Evolutionary conservation across 2,329 filamentous ascomycete species (phyloP).

Genomic region (Colletotrichum paranaense): DNA sequence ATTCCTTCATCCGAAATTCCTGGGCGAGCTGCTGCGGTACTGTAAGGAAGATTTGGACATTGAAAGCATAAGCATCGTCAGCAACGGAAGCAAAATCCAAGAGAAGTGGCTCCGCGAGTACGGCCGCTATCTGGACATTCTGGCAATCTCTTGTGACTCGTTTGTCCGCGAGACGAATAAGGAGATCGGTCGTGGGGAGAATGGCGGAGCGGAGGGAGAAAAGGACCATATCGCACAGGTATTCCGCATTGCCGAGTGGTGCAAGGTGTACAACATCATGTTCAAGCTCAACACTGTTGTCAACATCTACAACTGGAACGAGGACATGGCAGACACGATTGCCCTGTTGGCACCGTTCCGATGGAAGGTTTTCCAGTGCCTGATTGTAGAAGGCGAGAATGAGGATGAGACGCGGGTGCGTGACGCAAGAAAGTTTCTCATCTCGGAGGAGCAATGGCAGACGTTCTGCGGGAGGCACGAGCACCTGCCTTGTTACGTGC

Average conservation of each 20-base stretch:
- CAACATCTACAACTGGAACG: constrained; percentile 57
- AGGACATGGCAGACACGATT: constrained; percentile 59
- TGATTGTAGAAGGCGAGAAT: constrained; percentile 65
- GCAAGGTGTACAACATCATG: constrained; percentile 57
- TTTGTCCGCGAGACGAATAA: constrained; percentile 62
- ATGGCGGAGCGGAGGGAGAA: constrained; percentile 41
- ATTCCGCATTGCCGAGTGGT: constrained; percentile 56
- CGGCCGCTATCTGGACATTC: constrained; percentile 60
- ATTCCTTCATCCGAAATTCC: constrained; percentile 58
- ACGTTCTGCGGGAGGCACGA: constrained; percentile 57
- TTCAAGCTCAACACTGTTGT: constrained; percentile 71
- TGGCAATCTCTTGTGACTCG: constrained; percentile 67
- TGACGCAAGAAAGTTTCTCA: constrained; percentile 55
- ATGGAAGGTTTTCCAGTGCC: constrained; percentile 67
- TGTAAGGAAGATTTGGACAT: constrained; percentile 60
- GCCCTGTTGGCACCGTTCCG: constrained; percentile 57
- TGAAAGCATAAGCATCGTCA: constrained; percentile 65
- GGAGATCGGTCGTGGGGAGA: constrained; percentile 58
- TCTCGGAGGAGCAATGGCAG: constrained; percentile 58
- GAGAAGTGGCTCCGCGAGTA: constrained; percentile 55
- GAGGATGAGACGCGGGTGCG: constrained; percentile 53
- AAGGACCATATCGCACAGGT: constrained; percentile 56
- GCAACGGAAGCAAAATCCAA: constrained; percentile 61
- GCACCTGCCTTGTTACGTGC: constrained; percentile 54
- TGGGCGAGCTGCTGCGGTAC: constrained; percentile 56